Evolutionary conservation across 495 filamentous ascomycete genomes (phyloP), one percentile per base, ranked within the genome.

Genomic region (Parmelia sp.): DNA sequence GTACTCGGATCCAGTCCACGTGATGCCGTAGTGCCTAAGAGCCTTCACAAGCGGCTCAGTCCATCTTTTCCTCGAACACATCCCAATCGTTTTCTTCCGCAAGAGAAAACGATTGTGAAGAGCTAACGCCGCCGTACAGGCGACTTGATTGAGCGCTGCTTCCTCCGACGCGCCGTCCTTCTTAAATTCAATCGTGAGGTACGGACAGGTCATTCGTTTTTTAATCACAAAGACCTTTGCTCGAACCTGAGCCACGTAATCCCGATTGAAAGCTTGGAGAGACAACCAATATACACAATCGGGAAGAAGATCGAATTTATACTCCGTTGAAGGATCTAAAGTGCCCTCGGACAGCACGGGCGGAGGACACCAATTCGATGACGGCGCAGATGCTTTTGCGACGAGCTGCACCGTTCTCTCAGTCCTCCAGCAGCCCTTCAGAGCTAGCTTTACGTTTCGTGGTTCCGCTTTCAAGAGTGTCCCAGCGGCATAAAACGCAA

Each of bases 261-360:
- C 23, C 25, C 7, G 57, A 14, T 15, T 39, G 44, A 61, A 61
- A 17, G 57, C 42, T 29, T 56, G 36, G 1, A 65, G 10, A 19
- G 57, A 55, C 21, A 65, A 23, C 63, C 63, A 65, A 45, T 55
- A 65, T 9, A 58, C 29, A 23, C 63, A 65, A 33, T 65, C 57
- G 19, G 63, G 40, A 29, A 57, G 58, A 23, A 65, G 9, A 17
- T 65, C 63, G 44, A 60, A 65, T 8, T 57, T 25, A 29, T 64
- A 64, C 9, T 45, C 37, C 17, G 17, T 35, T 29, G 60, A 37
- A 35, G 17, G n/a, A 40, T 1, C 27, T 19, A 3, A 3, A 21
- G 21, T 23, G 25, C 35, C 23, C 0, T 15, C 9, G 12, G 12
- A 2, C 14, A 62, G 14, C 10, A 62, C 36, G 17, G 60, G 60